Evolutionary conservation across 345 rosid genomes (phyloP), one percentile per base, ranked within the genome.

Genomic region (Citrus mangshanensis): DNA sequence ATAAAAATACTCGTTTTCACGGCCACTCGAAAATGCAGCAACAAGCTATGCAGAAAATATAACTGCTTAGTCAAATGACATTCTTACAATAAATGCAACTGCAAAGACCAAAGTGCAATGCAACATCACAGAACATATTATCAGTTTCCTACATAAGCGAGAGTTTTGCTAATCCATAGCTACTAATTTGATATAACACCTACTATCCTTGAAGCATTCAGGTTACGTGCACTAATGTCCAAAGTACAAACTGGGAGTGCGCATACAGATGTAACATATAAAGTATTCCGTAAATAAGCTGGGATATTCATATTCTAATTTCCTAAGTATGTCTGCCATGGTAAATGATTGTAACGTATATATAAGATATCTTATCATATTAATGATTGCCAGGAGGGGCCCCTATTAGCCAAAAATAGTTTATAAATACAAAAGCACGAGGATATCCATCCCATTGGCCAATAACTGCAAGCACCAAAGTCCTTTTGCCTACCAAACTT

Each of bases 1-100:
- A 68, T 93, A 95, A 84, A 93, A 95, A 72, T 67, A 83, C 77
- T 93, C 93, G 22, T 85, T 83, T 70, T 77, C 84, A 75, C 28
- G 85, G 77, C 93, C 93, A 3, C 75, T 81, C 28, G 83, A 86
- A 87, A 95, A 93, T 58, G 77, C 85, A 68, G 88, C 82, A 56
- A 76, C 95, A 58, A 95, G 88, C 98, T 93, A 68, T 60, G 54
- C 70, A 80, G 77, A 42, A 73, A 64, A 81, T 37, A 30, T 25
- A 49, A 32, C n/a, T 72, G 66, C 64, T 25, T 24, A 62, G 71
- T 60, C 72, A 60, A 25, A 74, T 54, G 35, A 51, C 73, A 9
- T 27, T 60, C 30, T 16, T 74, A 34, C 61, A 51, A 28, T 28
- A 70, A 69, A 32, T 12, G 21, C 28, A 55, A 55, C 64, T 1